Evolutionary conservation across 352 stramenopile genomes (phyloP).

Genomic region (Phytophthora pseudosyringae): DNA sequence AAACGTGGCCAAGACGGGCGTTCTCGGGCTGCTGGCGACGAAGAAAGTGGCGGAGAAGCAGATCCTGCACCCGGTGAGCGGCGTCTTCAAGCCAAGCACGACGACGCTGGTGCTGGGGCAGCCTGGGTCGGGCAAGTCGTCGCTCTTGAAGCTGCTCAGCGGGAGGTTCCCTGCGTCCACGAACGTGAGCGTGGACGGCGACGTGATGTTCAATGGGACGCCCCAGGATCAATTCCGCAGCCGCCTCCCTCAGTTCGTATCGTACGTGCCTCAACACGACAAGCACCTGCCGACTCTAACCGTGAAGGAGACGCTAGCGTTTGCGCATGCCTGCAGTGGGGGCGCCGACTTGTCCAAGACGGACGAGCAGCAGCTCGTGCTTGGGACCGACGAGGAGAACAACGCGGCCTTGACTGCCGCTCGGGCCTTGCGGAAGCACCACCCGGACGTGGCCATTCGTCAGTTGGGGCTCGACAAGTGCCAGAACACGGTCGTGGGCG

Average conservation of each 20-base stretch:
- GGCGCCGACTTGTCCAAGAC: conserved; percentile 4
- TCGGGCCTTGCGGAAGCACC: conserved; percentile 1
- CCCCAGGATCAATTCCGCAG: conserved; percentile 9
- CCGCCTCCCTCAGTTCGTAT: conserved; percentile 28
- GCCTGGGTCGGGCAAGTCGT: conserved; percentile 27
- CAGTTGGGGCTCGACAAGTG: conserved; percentile 25
- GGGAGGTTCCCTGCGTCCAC: conserved; percentile 29
- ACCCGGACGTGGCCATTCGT: conserved; percentile 15
- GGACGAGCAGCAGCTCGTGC: conserved; percentile 10
- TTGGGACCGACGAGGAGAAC: conserved; percentile 16
- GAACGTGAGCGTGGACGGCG: conserved; percentile 27
- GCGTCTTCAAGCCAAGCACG: conserved; percentile 35
- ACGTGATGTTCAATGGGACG: conserved; percentile 28
- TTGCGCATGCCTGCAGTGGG: conserved; percentile 34
- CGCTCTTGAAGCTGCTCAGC: conserved; percentile 39
- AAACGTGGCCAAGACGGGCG: no score
- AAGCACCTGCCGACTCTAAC: conserved; percentile 36
- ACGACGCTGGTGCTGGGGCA: conserved; percentile 25
- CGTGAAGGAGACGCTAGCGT: conserved; percentile 32
- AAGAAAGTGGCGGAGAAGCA: no score
- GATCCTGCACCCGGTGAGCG: conserved; percentile 5
- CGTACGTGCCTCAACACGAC: conserved; percentile 37
- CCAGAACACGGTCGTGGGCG: conserved; percentile 24
- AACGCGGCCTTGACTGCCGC: conserved; percentile 1
- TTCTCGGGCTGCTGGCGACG: no score